Base-by-base conservation (phyloP, 225 moss, liverwort and hornwort species). In the Takakia lepidozioides region DNA sequence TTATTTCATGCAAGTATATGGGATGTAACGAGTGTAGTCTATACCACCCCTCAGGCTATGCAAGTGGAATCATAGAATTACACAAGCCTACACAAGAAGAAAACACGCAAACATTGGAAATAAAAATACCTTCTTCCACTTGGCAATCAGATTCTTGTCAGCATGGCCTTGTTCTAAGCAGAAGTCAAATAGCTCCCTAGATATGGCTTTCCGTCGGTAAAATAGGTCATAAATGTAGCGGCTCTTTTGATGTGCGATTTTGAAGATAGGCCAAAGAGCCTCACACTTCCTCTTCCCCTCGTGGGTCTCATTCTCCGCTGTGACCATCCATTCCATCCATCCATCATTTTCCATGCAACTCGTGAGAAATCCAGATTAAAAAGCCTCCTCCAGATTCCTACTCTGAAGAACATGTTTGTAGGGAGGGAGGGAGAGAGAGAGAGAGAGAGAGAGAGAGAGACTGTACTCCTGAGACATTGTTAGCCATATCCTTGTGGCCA, bases 241-340 rank as follows among this genome's bases (percentile, higher is more conserved):
- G 32, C 90, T 91, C 78, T 98, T 98, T 42, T 98, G 98, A 63
- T 98, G 98, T 30, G 85, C 73, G 21, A 98, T 91, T 62, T 98
- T 98, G 48, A 98, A 98, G 43, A 98, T 91, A 19, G 98, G 98
- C 98, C 98, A 98, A 57, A 98, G 59, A 30, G 98, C 91, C 61
- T 98, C 98, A 58, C 98, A 98, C 46, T 91, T 98, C 61, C 98
- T 75, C 73, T 91, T 98, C 41, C 98, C 98, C 61, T 98, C 98
- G 35, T 98, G 98, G 18, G 98, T 87, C 50, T 98, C 98, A 70
- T 98, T 98, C 59, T 98, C 98, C 55, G 90, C 98, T 93, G 83
- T 64, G 65, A 8, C 26, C 52, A 46, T 53, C 62, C 49, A 56
- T 43, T 8, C 43, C 6, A 8, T 17, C 43, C 16, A 1, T 43